Percentiles rank a stretch among this genome's conserved stretches.
These are phyloP conservation scores for Xylaria palmicola DNA, from an alignment of 495 filamentous ascomycete genomes.

Conservation along the genomic window DNA sequence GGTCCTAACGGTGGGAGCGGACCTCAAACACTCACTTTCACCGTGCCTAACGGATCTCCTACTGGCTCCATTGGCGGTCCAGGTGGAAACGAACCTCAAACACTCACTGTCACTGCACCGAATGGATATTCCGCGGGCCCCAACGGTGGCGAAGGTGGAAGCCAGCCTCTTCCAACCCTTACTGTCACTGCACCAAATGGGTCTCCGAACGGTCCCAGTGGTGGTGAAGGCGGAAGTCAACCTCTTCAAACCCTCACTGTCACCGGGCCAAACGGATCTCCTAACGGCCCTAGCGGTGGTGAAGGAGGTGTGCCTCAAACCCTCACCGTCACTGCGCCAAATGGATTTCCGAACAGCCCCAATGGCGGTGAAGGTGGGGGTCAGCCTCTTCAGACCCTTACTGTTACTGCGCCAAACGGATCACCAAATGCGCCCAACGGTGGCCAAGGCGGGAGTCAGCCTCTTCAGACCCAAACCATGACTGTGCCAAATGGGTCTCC, in stretches of 20 bases:
- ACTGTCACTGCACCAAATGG: conserved; percentile 22
- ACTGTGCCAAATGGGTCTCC: not conserved
- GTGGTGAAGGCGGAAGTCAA: not conserved
- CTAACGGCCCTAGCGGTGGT: conserved; percentile 5
- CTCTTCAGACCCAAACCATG: not conserved
- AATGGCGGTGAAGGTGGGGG: not conserved
- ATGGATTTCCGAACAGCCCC: not conserved
- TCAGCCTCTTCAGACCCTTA: conserved; percentile 18
- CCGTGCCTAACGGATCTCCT: conserved; percentile 4
- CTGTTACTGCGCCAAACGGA: conserved; percentile 19
- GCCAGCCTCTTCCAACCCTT: conserved; percentile 14
- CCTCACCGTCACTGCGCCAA: not conserved
- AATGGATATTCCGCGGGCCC: not conserved
- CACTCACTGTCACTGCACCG: not conserved
- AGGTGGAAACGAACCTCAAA: not conserved
- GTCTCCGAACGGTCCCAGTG: conserved; percentile 15
- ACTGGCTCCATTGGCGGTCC: not conserved
- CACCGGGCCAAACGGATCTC: not conserved
- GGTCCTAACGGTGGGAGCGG: conserved; percentile 9
- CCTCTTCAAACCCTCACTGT: conserved; percentile 8
- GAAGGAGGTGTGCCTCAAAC: not conserved
- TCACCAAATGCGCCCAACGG: conserved; percentile 18
- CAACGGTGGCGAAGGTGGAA: not conserved
- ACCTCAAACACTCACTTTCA: not conserved
- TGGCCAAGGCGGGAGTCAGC: conserved; percentile 4